Evolutionary conservation across 176 grass and related monocot species (phyloP).

Genomic region (Avena eriantha): DNA sequence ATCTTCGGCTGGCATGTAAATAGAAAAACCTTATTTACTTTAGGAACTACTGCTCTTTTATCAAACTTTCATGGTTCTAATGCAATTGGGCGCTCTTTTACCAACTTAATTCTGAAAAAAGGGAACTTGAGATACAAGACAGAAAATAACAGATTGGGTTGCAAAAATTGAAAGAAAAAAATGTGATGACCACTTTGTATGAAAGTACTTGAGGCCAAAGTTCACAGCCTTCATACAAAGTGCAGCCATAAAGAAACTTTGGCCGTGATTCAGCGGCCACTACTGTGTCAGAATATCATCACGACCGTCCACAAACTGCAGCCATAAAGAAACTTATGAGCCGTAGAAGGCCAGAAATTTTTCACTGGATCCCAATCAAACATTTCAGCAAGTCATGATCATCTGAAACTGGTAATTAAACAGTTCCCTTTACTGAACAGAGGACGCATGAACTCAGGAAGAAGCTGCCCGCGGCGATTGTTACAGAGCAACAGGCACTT

Average conservation of each 20-base stretch:
- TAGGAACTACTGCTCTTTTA: not conserved
- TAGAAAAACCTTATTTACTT: not conserved
- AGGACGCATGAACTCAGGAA: not conserved
- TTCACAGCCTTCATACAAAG: not conserved
- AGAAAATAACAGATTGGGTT: not conserved
- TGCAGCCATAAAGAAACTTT: too few relatives aligned
- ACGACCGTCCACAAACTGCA: not conserved
- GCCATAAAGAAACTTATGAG: not conserved
- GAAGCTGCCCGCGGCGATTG: not conserved
- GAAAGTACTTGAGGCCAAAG: not conserved
- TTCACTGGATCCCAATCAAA: not conserved
- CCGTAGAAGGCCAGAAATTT: not conserved
- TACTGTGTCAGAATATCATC: conserved; percentile 7
- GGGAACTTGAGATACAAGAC: not conserved
- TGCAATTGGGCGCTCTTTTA: not conserved
- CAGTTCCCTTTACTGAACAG: not conserved
- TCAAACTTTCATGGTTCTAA: not conserved
- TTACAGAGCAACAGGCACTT: not conserved
- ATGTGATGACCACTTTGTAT: not conserved
- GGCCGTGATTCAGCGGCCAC: too few relatives aligned
- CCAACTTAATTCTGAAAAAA: not conserved
- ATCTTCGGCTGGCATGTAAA: too few relatives aligned
- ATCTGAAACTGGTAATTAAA: not conserved
- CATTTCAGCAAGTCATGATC: not conserved
- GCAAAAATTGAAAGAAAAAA: not conserved